Base-by-base conservation (phyloP, 441 rosid species). In the Populus tomentosa region DNA sequence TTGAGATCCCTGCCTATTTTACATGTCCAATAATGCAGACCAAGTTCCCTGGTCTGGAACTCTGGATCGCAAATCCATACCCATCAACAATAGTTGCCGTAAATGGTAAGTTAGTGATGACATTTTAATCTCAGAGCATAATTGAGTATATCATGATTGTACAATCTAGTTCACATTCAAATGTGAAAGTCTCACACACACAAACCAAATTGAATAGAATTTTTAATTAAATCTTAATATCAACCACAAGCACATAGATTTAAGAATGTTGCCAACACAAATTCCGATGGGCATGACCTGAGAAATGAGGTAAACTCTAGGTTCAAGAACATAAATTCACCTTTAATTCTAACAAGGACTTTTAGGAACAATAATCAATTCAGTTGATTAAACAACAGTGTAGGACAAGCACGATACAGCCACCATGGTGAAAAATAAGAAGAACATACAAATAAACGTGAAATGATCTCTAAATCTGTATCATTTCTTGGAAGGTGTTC, bases 401-500 rank as follows among this genome's bases (percentile, higher is more conserved):
- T 7, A 36, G 11, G 8, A 69, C 56, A 74, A 40, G 18, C 46
- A 38, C 5, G 66, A 65, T 73, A 35, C 64, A 24, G 14, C 56
- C 21, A 74, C 69, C 53, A 63, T 21, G 6, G 32, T 7, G 9
- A 9, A 18, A 56, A 20, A 53, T 20, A 56, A 50, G 9, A 2
- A 13, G 0, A 56, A 20, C 59, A 33, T 21, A 63, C 46, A 69
- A n/a, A 13, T 42, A 65, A 24, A n/a, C 24, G 7, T 16, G 38
- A 33, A 50, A 21, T 59, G 75, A 42, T 66, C 40, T 32, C 32
- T 72, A 86, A 71, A 90, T 76, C 77, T 83, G 73, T 85, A 92
- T 86, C 75, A 84, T 77, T 78, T 90, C 88, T 79, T 90, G 82
- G 79, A 92, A 92, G 81, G 83, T 85, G 62, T 89, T 84, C 98